Base-by-base conservation (phyloP, 495 filamentous ascomycete species). In the Penicillium egyptiacum region DNA sequence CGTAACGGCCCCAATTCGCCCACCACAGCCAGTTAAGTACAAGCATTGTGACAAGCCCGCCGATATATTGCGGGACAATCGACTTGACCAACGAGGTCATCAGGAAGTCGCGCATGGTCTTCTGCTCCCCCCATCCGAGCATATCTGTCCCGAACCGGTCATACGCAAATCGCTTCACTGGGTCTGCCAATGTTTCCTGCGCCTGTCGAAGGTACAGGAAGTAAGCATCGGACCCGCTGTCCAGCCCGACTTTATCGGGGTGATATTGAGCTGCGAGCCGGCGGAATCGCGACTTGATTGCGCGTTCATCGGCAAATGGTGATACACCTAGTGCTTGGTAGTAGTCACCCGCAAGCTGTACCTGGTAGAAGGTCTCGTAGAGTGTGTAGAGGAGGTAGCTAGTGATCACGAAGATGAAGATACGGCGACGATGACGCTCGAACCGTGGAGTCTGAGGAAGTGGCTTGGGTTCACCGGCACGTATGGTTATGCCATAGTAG, bases 341-440 rank as follows among this genome's bases (percentile, higher is more conserved):
- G 75, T 89, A 96, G 76, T 88, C 82, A 22, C 87, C 84, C 0
- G 78, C 74, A 51, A 79, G 76, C 40, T 83, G 87, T 3, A 98
- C 75, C 44, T 88, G 82, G 72, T 88, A 87, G 78, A 96, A 90
- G 53, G 88, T 87, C 74, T 98, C 93, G 75, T 92, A 96, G 63
- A 98, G 85, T 33, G 90, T 97, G 77, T 96, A 98, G 57, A 89
- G 74, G 19, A 98, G 87, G 74, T 98, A 98, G 43, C 82, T 67
- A 39, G 85, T 71, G 17, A 97, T 87, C 60, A 98, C 89, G 50
- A 83, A 70, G 69, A 92, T 87, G 70, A 93, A 86, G 69, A 96
- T 92, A 63, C 84, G 83, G 25, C 86, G 88, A 40, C 90, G 86
- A 72, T 96, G 88, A 17, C 82, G 81, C 57, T 77, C 75, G 64